Conservation (phyloP, 495 filamentous ascomycete species). For the Thermothielavioides terrestris region DNA sequence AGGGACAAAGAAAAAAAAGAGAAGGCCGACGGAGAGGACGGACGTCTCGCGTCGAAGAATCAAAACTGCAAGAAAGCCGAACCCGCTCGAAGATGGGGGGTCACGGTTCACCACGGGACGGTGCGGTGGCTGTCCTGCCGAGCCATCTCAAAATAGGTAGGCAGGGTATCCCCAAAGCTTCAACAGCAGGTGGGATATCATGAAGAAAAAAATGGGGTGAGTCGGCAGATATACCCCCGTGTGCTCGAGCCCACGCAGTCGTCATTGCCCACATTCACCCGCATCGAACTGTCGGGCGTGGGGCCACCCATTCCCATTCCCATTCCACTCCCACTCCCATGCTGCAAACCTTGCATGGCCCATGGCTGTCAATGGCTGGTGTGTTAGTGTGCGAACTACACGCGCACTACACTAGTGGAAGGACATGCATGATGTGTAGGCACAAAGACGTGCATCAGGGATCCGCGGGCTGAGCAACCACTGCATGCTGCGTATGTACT, state of each 20-base stretch:
- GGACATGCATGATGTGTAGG: not conserved
- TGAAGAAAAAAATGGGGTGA: conserved; percentile 6
- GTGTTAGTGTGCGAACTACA: conserved; percentile 1
- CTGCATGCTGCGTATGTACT: too few relatives aligned
- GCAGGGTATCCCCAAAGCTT: too few relatives aligned
- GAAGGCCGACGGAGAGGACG: conserved; percentile 10
- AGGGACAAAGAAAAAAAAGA: too few relatives aligned
- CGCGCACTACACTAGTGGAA: conserved; percentile 5
- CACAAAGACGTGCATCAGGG: not conserved
- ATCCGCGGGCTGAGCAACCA: not conserved
- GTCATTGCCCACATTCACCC: not conserved
- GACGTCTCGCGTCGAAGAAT: conserved; percentile 18
- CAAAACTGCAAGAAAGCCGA: not conserved
- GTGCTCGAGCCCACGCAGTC: conserved; percentile 16
- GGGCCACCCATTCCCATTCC: conserved; percentile 8
- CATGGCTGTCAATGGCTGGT: not conserved
- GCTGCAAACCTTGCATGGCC: too few relatives aligned
- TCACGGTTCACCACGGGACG: conserved; percentile 12
- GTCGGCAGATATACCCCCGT: conserved; percentile 21
- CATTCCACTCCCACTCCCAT: too few relatives aligned
- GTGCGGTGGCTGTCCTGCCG: conserved; percentile 13
- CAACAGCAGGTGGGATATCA: not conserved
- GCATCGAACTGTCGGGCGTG: not conserved
- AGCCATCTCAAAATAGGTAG: conserved; percentile 10
- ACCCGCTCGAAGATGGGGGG: conserved; percentile 6